Conservation (phyloP, 2,329 filamentous ascomycete species). For the Ophioceras dolichostomum region DNA sequence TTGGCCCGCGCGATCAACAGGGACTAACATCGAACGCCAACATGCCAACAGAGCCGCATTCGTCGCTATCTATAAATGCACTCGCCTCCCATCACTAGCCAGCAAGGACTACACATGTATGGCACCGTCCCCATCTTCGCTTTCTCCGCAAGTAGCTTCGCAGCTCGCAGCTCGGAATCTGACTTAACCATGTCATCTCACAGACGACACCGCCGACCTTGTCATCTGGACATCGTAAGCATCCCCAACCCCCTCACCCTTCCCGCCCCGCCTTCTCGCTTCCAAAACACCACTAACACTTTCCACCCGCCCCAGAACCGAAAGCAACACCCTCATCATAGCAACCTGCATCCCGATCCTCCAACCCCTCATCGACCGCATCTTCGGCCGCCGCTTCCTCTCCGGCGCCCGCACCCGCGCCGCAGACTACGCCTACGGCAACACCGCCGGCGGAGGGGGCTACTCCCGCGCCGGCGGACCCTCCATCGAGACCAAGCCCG, state of each 20-base stretch:
- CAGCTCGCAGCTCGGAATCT: too few relatives aligned
- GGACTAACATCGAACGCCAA: too few relatives aligned
- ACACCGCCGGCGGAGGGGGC: neutral
- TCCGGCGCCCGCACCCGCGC: conserved; percentile 1
- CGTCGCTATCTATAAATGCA: conserved; percentile 19
- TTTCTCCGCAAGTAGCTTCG: too few relatives aligned
- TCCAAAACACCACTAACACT: too few relatives aligned
- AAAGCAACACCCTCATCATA: conserved; percentile 21
- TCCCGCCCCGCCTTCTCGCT: too few relatives aligned
- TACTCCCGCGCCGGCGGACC: too few relatives aligned
- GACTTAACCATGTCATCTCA: too few relatives aligned
- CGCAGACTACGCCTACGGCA: neutral
- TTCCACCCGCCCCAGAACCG: conserved; percentile 12
- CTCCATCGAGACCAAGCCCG: too few relatives aligned
- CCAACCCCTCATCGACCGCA: conserved; percentile 17
- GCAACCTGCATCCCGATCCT: conserved; percentile 21
- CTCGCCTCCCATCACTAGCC: conserved; percentile 13
- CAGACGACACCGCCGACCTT: conserved; percentile 23
- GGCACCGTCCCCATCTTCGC: too few relatives aligned
- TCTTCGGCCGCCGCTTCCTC: conserved; percentile 5
- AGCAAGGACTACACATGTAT: conserved; percentile 15
- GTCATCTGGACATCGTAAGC: conserved; percentile 31
- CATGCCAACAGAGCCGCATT: conserved; percentile 12
- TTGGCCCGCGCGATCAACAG: neutral
- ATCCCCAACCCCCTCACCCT: neutral